A percentile compares a stretch with the other conserved stretches of the same genome.
Conservation (phyloP, 345 rosid genomes). For the Gossypium australe region DNA sequence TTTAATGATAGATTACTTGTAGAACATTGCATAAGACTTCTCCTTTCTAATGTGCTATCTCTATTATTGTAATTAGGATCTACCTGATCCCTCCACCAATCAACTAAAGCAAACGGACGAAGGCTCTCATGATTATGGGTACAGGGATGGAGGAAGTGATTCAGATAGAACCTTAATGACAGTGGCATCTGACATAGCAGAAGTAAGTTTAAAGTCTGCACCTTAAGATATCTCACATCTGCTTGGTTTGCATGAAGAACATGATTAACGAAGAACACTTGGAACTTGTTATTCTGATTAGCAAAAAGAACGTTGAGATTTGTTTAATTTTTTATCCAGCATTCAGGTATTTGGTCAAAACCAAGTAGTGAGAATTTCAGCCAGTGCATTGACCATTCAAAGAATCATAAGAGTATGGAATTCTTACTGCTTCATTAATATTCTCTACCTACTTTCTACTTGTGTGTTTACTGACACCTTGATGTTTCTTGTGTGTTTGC, state of each 20-base stretch:
- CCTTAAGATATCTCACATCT: constrained; percentile 1
- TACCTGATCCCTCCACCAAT: constrained; percentile 26
- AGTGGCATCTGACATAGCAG: constrained; percentile 37
- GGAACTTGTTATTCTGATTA: not conserved
- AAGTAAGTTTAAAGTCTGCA: constrained; percentile 43
- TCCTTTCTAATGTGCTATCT: constrained; percentile 1
- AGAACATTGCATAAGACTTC: not conserved
- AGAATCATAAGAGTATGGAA: constrained; percentile 58
- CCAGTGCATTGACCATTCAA: constrained; percentile 59
- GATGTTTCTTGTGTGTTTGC: not conserved
- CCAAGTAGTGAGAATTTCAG: constrained; percentile 75
- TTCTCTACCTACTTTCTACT: not conserved
- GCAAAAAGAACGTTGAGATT: not conserved
- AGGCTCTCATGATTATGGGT: constrained; percentile 36
- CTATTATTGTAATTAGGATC: constrained; percentile 30
- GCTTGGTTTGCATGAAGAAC: not conserved
- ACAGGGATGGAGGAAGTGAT: constrained; percentile 38
- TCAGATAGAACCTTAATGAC: constrained; percentile 40
- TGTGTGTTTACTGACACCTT: not conserved
- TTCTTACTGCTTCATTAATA: not conserved
- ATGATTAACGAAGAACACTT: not conserved
- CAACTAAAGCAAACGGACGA: constrained; percentile 28
- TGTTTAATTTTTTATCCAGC: constrained; percentile 39
- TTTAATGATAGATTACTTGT: not conserved
- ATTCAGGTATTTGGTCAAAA: constrained; percentile 76